Evolutionary conservation across 2,329 filamentous ascomycete genomes (phyloP).

Genomic region (Cercospora zeina): DNA sequence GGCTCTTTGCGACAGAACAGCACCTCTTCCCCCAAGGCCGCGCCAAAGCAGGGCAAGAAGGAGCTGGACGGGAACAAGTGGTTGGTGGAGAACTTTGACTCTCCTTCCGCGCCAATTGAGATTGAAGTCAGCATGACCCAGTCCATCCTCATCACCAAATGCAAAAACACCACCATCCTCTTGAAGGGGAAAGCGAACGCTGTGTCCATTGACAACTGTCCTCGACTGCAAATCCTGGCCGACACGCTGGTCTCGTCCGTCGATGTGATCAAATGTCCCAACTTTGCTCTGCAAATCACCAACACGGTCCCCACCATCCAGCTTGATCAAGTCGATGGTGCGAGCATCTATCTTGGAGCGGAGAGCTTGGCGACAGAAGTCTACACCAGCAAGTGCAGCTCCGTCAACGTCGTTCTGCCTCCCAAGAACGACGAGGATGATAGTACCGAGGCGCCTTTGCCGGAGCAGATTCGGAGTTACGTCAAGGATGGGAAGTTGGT

Average conservation of each 20-base stretch:
- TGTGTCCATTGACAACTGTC: slow-evolving; percentile 91
- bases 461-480: slow-evolving; percentile 85
- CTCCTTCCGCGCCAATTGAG: slow-evolving; percentile 68
- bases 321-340: slow-evolving; percentile 90
- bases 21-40: slow-evolving; percentile 27
- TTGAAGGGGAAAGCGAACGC: slow-evolving; percentile 93
- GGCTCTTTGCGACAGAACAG: slow-evolving; percentile 52
- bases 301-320: slow-evolving; percentile 83
- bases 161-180: slow-evolving; percentile 86
- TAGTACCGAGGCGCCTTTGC: slow-evolving; percentile 81
- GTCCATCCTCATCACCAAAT: slow-evolving; percentile 87
- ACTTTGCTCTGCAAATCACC: slow-evolving; percentile 82
- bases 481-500: slow-evolving; percentile 74
- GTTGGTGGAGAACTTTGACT: slow-evolving; percentile 93
- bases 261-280: slow-evolving; percentile 91
- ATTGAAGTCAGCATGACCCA: slow-evolving; percentile 81
- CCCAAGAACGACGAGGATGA: slow-evolving; percentile 69
- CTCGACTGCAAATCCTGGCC: slow-evolving; percentile 78
- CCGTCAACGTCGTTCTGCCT: slow-evolving; percentile 82
- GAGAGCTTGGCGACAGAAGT: slow-evolving; percentile 77
- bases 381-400: slow-evolving; percentile 83
- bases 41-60: slow-evolving; percentile 44
- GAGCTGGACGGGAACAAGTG: slow-evolving; percentile 74
- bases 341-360: slow-evolving; percentile 80
- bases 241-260: slow-evolving; percentile 88